Evolutionary conservation across 2,329 filamentous ascomycete genomes (phyloP).

Genomic region (Diatrype stigma): DNA sequence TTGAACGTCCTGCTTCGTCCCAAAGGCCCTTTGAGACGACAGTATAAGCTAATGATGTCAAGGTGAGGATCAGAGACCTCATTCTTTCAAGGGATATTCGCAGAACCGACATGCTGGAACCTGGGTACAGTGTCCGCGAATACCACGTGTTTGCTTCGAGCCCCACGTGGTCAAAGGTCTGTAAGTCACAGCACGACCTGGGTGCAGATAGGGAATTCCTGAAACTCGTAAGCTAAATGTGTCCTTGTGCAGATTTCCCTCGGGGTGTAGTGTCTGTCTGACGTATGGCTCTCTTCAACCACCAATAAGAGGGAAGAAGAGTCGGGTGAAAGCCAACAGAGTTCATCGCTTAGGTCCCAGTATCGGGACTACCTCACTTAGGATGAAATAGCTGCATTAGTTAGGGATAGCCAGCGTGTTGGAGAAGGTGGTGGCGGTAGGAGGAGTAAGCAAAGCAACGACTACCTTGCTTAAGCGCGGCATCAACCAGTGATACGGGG

Average conservation of each 20-base stretch:
- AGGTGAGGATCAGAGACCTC: neutral
- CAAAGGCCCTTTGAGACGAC: neutral
- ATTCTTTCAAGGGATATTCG: neutral
- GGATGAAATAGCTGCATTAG: neutral
- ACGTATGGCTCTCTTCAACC: neutral
- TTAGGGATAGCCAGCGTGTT: neutral
- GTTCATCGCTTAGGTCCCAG: neutral
- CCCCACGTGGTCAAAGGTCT: neutral
- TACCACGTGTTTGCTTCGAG: neutral
- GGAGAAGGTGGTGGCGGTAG: neutral
- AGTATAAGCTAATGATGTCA: neutral
- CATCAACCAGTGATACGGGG: neutral
- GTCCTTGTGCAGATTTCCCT: neutral
- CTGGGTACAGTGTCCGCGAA: neutral
- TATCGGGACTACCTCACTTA: neutral
- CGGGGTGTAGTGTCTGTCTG: neutral
- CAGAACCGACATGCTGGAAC: neutral
- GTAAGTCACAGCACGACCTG: neutral
- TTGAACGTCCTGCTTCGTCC: too few relatives aligned
- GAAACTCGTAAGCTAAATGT: neutral
- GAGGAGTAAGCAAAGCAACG: neutral
- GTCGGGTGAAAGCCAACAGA: neutral
- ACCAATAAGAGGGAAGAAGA: neutral
- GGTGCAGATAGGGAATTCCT: too few relatives aligned
- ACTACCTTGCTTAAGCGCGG: neutral